phyloP scores from a whole-genome alignment of 306 rosid genomes.

The Acmispon strigosus region DNA sequence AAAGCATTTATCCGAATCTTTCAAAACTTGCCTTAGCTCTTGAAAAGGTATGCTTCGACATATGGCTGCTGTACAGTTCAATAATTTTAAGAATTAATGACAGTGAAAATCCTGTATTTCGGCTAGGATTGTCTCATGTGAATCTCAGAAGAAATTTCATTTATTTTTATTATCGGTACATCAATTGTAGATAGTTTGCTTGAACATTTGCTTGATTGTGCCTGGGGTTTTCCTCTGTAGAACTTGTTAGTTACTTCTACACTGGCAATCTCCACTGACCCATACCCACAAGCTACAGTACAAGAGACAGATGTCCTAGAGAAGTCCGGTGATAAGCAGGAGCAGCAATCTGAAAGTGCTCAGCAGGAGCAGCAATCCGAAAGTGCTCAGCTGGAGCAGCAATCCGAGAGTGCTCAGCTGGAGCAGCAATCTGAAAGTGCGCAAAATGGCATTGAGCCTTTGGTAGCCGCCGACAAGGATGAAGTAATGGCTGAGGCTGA shows the following conservation, averaged over 20 bases:
- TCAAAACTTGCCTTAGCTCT: conserved; percentile 92
- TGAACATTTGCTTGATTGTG: neutral
- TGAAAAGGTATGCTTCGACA: conserved; percentile 65
- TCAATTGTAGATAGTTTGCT: neutral
- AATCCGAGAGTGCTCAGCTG: neutral
- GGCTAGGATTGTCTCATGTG: neutral
- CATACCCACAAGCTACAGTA: conserved; percentile 33
- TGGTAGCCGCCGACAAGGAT: conserved; percentile 46
- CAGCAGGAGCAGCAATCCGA: conserved; percentile 22
- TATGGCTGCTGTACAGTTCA: conserved; percentile 4
- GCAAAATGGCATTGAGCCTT: conserved; percentile 58
- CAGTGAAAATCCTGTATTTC: neutral
- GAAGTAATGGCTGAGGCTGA: conserved; percentile 78
- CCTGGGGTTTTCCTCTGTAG: conserved; percentile 38
- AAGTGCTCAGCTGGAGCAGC: too few species aligned
- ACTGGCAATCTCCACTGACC: conserved; percentile 45
- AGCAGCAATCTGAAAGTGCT: too few species aligned
- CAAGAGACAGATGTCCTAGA: conserved; percentile 39
- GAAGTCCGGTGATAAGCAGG: conserved; percentile 40
- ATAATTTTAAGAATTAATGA: neutral
- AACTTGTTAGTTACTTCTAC: conserved; percentile 84
- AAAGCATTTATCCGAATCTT: conserved; percentile 67
- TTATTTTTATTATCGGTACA: neutral
- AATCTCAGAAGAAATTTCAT: neutral
- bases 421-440: neutral